Conservation (phyloP, 495 filamentous ascomycete genomes). For the Aspergillus olivimuriae region DNA sequence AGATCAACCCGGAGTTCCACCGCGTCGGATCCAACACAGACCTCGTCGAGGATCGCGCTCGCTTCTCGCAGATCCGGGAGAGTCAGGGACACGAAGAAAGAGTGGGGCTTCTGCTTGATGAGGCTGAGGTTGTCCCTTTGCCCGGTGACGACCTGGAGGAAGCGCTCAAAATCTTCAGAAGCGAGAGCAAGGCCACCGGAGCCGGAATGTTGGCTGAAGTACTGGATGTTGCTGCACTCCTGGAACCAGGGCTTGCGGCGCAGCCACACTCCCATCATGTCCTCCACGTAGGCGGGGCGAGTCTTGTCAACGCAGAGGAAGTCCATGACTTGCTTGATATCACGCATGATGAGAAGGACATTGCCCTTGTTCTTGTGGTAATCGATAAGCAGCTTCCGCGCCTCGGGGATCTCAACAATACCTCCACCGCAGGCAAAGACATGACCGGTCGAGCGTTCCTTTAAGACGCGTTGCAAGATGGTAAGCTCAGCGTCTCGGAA, state of each 20-base stretch:
- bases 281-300: conserved; percentile 86
- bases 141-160: conserved; percentile 68
- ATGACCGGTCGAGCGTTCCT: conserved; percentile 65
- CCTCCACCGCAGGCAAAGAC: conserved; percentile 94
- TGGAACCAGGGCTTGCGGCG: conserved; percentile 88
- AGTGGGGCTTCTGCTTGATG: conserved; percentile 64
- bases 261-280: conserved; percentile 88
- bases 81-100: conserved; percentile 91
- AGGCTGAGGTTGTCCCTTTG: conserved; percentile 55
- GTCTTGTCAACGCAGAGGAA: conserved; percentile 87
- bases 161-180: conserved; percentile 72
- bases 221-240: conserved; percentile 93
- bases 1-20: conserved; percentile 93
- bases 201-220: conserved; percentile 68
- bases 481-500: conserved; percentile 79
- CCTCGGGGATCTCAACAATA: conserved; percentile 81
- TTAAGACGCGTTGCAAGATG: conserved; percentile 64
- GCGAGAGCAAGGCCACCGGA: conserved; percentile 48
- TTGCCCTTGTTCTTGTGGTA: conserved; percentile 80
- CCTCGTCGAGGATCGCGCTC: conserved; percentile 58
- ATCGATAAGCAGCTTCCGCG: conserved; percentile 64
- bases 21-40: conserved; percentile 82
- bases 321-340: conserved; percentile 82
- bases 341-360: conserved; percentile 80
- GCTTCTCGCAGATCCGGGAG: conserved; percentile 63